These are phyloP conservation scores for Phytophthora europaea DNA, from an alignment of 352 stramenopile species.

Conservation along the genomic window DNA sequence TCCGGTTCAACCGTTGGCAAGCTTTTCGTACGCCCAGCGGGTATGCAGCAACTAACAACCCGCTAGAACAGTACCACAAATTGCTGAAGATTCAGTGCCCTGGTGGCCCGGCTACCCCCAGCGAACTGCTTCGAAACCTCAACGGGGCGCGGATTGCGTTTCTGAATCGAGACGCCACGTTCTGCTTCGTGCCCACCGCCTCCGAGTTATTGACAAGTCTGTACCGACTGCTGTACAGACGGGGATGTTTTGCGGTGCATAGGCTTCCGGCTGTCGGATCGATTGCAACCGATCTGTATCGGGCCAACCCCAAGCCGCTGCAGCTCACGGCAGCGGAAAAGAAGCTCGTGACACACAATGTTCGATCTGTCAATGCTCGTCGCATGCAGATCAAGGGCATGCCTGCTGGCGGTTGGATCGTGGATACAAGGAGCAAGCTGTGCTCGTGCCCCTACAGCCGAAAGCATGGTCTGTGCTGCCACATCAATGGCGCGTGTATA, in stretches of 20 bases:
- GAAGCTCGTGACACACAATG: not conserved
- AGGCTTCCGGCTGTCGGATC: not conserved
- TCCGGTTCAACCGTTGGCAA: slow-evolving; percentile 6
- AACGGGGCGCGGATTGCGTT: not conserved
- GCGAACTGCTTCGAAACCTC: slow-evolving; percentile 5
- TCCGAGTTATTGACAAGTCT: slow-evolving; percentile 3
- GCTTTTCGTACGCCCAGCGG: slow-evolving; percentile 4
- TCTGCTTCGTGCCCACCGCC: not conserved
- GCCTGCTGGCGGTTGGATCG: not conserved
- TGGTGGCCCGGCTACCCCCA: not conserved
- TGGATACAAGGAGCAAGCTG: slow-evolving; percentile 7
- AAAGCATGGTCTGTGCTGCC: slow-evolving; percentile 1
- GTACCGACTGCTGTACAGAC: slow-evolving; percentile 5
- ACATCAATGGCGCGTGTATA: not conserved
- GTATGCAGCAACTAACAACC: slow-evolving; percentile 13
- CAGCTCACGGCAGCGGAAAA: slow-evolving; percentile 10
- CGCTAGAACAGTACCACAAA: slow-evolving; percentile 11
- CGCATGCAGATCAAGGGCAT: not conserved
- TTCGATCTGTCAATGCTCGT: slow-evolving; percentile 3
- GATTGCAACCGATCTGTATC: slow-evolving; percentile 8
- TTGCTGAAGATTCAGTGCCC: slow-evolving; percentile 1
- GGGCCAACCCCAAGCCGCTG: not conserved
- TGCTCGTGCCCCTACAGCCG: slow-evolving; percentile 11
- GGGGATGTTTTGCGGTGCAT: slow-evolving; percentile 6
- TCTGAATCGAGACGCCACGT: not conserved